Conservation (phyloP, 1,139 yeast species). For the Zygoascus sp. region DNA sequence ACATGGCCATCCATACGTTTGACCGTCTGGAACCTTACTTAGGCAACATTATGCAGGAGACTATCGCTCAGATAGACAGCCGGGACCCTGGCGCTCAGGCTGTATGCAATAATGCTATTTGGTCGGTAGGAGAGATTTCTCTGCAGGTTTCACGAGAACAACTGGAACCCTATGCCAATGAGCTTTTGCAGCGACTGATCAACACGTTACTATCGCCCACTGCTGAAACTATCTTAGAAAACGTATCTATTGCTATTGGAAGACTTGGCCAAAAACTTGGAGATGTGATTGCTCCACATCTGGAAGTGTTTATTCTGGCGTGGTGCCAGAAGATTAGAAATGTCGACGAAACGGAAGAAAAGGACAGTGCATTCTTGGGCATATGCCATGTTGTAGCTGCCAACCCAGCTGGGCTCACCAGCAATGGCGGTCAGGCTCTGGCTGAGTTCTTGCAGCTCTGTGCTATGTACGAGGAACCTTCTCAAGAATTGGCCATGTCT, state of each 20-base stretch:
- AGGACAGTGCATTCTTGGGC: constrained; percentile 74
- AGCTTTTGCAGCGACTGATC: constrained; percentile 55
- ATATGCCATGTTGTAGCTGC: constrained; percentile 60
- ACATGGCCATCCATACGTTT: constrained; percentile 63
- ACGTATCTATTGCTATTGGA: constrained; percentile 92
- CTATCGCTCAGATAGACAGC: constrained; percentile 59
- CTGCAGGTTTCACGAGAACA: constrained; percentile 48
- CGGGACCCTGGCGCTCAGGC: constrained; percentile 36
- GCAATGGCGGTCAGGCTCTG: constrained; percentile 41
- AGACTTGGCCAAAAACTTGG: constrained; percentile 70
- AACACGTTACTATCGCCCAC: constrained; percentile 54
- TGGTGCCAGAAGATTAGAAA: constrained; percentile 68
- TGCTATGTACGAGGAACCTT: constrained; percentile 49
- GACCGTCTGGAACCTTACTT: constrained; percentile 56
- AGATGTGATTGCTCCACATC: constrained; percentile 52
- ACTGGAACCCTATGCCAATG: constrained; percentile 55
- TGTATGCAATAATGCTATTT: constrained; percentile 74
- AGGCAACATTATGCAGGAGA: constrained; percentile 54
- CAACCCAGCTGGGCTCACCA: constrained; percentile 64
- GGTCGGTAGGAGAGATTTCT: constrained; percentile 88
- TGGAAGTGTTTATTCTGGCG: constrained; percentile 51
- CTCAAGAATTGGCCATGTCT: constrained; percentile 33
- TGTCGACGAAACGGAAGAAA: constrained; percentile 72
- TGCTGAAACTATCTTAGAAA: constrained; percentile 63
- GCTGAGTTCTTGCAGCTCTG: constrained; percentile 59